Evolutionary conservation across 2,329 filamentous ascomycete species (phyloP), one percentile per base, ranked within the genome.

Genomic region (Aspergillus sp.): DNA sequence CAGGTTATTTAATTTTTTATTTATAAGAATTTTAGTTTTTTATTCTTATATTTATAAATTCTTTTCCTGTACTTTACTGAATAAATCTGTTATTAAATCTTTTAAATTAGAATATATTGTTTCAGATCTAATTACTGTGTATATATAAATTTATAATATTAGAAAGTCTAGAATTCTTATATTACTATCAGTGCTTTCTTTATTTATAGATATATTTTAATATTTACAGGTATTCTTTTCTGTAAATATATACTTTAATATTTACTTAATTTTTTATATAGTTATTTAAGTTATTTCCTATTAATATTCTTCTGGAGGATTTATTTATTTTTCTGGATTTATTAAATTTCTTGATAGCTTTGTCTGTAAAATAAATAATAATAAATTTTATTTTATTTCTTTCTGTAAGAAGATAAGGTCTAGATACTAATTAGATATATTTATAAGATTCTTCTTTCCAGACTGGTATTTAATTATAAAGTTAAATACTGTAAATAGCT

Each of bases 81-180:
- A 3, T 4, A 38, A 3, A 38, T 38, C 5, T 38, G 1, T 2
- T 38, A 38, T 38, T 1, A 0, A 38, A 38, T 15, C 1, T 1
- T 38, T 1, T 38, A 38, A 1, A 15, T 38, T 38, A 38, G 0
- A 12, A 38, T 38, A 38, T 12, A 38, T 1, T 38, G 1, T 38
- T 2, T 38, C 1, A 38, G 1, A 38, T 15, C 15, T 12, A 38
- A 38, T 38, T 7, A 25, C 2, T 25, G 2, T 7, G 7, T 25
- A 25, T 7, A 25, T 7, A 25, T 25, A 25, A 0, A 25, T 25
- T 1, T 2, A 1, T 25, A 7, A 0, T 25, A 7, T 0, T 0
- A 25, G 23, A 25, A 7, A 2, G 7, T 25, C 23, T 25, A 25
- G 23, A 25, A 25, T 25, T 25, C 7, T 2, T 25, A 2, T 25